These are phyloP conservation scores for Lactarius psammicola DNA, from an alignment of 768 basidiomycete species.

Conservation along the genomic window DNA sequence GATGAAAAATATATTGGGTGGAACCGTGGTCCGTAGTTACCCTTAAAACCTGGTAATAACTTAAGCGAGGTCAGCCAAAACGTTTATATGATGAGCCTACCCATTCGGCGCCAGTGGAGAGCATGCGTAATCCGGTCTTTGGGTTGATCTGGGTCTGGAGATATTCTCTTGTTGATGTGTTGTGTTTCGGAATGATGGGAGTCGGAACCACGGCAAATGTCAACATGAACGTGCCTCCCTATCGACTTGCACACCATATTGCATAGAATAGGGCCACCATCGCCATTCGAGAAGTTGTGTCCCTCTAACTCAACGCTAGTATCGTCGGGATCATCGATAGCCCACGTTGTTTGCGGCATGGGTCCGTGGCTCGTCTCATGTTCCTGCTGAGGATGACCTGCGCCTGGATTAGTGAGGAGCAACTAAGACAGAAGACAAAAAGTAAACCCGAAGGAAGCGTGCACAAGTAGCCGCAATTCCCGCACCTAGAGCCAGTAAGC, in stretches of 20 bases:
- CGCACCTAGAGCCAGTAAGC: constrained; percentile 40
- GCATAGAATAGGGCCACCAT: no score
- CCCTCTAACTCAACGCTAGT: constrained; percentile 53
- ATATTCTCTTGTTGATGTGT: constrained; percentile 45
- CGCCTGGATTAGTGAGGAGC: no score
- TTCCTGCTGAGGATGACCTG: constrained; percentile 57
- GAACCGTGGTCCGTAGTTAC: constrained; percentile 28
- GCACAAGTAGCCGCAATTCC: constrained; percentile 56
- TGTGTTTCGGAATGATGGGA: constrained; percentile 46
- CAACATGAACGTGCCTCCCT: constrained; percentile 57
- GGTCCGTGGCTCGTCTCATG: constrained; percentile 64
- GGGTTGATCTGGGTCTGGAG: constrained; percentile 44
- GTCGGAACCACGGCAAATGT: constrained; percentile 47
- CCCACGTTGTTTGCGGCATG: constrained; percentile 57
- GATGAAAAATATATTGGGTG: neutral
- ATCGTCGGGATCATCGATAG: constrained; percentile 52
- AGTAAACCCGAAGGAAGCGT: constrained; percentile 49
- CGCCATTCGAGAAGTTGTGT: constrained; percentile 50
- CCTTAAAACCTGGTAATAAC: constrained; percentile 49
- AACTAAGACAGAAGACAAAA: no score
- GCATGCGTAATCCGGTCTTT: constrained; percentile 57
- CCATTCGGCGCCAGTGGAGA: constrained; percentile 45
- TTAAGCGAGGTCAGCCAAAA: neutral
- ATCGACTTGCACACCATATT: constrained; percentile 53
- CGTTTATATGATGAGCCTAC: constrained; percentile 40